Evolutionary conservation across 129 eudicot genomes (phyloP), one percentile per base, ranked within the genome.

Genomic region (Escallonia herrerae): DNA sequence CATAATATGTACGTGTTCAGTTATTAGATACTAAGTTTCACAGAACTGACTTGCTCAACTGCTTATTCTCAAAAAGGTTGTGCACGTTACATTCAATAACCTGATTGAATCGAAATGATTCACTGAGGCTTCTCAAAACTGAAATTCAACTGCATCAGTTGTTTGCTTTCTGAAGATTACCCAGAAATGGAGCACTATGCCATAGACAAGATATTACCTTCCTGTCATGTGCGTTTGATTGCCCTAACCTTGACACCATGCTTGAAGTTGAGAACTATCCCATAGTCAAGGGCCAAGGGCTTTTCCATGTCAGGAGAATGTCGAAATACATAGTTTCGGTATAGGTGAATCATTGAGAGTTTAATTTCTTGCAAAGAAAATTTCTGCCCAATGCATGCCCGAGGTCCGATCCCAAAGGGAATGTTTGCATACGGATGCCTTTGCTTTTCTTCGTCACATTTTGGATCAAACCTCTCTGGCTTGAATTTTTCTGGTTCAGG

Each of bases 361-460:
- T 86, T 94, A 22, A 94, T 63, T 67, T 94, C 99, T 81, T 86
- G 99, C 72, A 86, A 48, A 3, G 97, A 77, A 49, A 94, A 94
- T 56, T 89, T 94, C 65, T 89, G 89, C 7, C 99, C 99, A 43
- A 94, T 80, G 79, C 99, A 94, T 10, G 90, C 87, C 43, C 97
- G 81, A 47, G 99, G 99, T 37, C 99, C 99, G 14, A 94, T 80
- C 55, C 99, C 99, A 52, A 94, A 94, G 61, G 99, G 99, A 58
- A 89, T 89, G 69, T 84, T 75, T 13, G 99, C 99, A 60, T 94
- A 94, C 8, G 96, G 99, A 71, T 94, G 99, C 77, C 97, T 84
- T 44, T 50, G 76, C 61, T 89, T 89, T 66, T 89, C 90, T 74
- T 89, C 97, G 14, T 86, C 87, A 40, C 95, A 76, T 8, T 74